Evolutionary conservation across 2,329 filamentous ascomycete species (phyloP), one percentile per base, ranked within the genome.

Genomic region (Neopestalotiopsis sp.): DNA sequence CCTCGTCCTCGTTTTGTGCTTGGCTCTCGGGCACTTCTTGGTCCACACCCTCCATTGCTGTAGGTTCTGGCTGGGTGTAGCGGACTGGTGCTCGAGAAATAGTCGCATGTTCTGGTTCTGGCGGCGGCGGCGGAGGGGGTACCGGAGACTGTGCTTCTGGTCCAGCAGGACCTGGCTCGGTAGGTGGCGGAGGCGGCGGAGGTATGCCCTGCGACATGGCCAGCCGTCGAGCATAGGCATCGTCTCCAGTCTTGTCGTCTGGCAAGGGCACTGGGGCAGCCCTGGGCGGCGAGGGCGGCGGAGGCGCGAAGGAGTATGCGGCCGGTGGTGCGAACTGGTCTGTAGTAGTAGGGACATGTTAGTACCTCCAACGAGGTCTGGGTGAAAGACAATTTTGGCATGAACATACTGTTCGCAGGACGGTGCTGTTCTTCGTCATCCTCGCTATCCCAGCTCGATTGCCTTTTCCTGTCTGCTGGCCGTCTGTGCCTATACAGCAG

Each of bases 61-160:
- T 82, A 45, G 71, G 72, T 69, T 45, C 86, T 10, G 86, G 80
- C 12, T 84, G 81, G 3, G 82, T 85, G 79, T 97, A 97, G 72
- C 91, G 91, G 12, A 97, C 89, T 1, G 94, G 93, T 0, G 92
- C 91, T 57, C 91, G 89, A 57, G 93, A 93, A 77, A 97, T 95
- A 7, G 89, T 91, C 12, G 87, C 84, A n/a, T 84, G 76, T 58
- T 80, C 79, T 59, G 73, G 73, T 57, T 78, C 74, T 34, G 83
- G 80, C 67, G 78, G 77, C 53, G 79, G 76, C 2, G n/a, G 24
- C 9, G 65, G 34, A 2, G 24, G 14, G 38, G 74, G 70, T 56
- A 75, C 24, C 58, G 71, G 65, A 66, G 57, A 59, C 12, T 30
- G 30, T 34, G 20, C 24, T 0, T 67, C 34, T 61, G 70, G 10